Percentiles rank a stretch among this genome's conserved stretches.
Conservation (phyloP, 1,284 basidiomycete species). For the Austroboletus niveus region DNA sequence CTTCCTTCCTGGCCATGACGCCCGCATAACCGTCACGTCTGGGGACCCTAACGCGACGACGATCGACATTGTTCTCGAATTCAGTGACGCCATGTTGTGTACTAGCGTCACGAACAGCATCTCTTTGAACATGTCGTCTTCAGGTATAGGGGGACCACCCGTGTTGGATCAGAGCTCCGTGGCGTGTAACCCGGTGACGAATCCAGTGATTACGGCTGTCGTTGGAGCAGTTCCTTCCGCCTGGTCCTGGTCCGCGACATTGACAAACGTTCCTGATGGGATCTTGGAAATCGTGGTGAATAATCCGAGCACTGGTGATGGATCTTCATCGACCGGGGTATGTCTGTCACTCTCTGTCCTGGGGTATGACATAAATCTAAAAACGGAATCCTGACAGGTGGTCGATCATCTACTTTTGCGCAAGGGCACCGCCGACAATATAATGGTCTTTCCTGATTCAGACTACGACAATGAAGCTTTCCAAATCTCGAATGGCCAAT, state of each 20-base stretch:
- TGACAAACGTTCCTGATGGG: slow-evolving; percentile 76
- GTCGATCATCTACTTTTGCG: slow-evolving; percentile 77
- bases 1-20: slow-evolving; percentile 84
- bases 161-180: slow-evolving; percentile 44
- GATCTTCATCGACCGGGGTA: slow-evolving; percentile 55
- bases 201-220: slow-evolving; percentile 46
- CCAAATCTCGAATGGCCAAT: slow-evolving; percentile 56
- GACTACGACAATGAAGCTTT: slow-evolving; percentile 75
- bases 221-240: slow-evolving; percentile 54
- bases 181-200: slow-evolving; percentile 46
- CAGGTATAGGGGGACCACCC: slow-evolving; percentile 60
- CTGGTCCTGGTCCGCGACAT: slow-evolving; percentile 73
- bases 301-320: slow-evolving; percentile 48
- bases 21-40: slow-evolving; percentile 54
- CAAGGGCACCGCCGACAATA: slow-evolving; percentile 72
- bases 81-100: slow-evolving; percentile 77
- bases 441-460: slow-evolving; percentile 78
- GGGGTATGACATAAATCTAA: not conserved
- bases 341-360: slow-evolving; percentile 21
- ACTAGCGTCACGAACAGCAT: slow-evolving; percentile 59
- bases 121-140: slow-evolving; percentile 64
- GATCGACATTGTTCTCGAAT: slow-evolving; percentile 73
- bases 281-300: slow-evolving; percentile 71
- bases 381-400: slow-evolving; percentile 38
- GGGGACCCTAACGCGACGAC: slow-evolving; percentile 56